phyloP scores from a whole-genome alignment of 1,139 yeast species.

The Magnusiomyces fungicola region DNA sequence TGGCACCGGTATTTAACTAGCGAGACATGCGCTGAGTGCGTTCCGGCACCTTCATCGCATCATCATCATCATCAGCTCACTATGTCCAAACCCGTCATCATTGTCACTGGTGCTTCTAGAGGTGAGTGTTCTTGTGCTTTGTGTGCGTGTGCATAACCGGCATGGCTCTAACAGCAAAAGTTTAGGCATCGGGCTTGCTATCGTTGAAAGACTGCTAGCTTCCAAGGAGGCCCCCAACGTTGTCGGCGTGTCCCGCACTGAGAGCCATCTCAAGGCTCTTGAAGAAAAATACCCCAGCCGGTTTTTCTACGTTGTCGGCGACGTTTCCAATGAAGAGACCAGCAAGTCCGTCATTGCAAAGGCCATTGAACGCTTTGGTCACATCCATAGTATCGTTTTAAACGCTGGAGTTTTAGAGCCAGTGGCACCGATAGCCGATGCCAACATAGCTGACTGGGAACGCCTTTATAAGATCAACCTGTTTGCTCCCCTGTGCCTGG shows the following conservation, averaged over 20 bases:
- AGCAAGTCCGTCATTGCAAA: conserved; percentile 38
- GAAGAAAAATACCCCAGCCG: conserved; percentile 15
- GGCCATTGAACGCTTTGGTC: conserved; percentile 50
- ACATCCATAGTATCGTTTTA: conserved; percentile 62
- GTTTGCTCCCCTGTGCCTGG: conserved; percentile 64
- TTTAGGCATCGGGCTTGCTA: conserved; percentile 68
- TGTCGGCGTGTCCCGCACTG: conserved; percentile 68
- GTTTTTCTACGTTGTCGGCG: conserved; percentile 45
- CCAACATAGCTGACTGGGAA: conserved; percentile 53
- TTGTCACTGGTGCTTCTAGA: conserved; percentile 63
- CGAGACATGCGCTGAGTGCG: not conserved
- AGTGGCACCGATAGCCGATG: conserved; percentile 48
- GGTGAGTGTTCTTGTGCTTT: conserved; percentile 31
- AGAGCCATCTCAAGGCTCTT: conserved; percentile 40
- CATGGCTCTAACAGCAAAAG: not conserved
- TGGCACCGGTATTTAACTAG: not conserved
- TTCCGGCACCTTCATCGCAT: not conserved
- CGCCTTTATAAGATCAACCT: conserved; percentile 65
- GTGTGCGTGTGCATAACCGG: not conserved
- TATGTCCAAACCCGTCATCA: conserved; percentile 32
- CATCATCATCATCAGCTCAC: not conserved
- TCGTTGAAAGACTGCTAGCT: conserved; percentile 48
- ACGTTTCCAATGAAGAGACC: conserved; percentile 44
- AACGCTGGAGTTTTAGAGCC: conserved; percentile 90
- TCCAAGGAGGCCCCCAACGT: conserved; percentile 37